Conservation (phyloP, 805 yeast genomes). For the Candida bentonensis region DNA sequence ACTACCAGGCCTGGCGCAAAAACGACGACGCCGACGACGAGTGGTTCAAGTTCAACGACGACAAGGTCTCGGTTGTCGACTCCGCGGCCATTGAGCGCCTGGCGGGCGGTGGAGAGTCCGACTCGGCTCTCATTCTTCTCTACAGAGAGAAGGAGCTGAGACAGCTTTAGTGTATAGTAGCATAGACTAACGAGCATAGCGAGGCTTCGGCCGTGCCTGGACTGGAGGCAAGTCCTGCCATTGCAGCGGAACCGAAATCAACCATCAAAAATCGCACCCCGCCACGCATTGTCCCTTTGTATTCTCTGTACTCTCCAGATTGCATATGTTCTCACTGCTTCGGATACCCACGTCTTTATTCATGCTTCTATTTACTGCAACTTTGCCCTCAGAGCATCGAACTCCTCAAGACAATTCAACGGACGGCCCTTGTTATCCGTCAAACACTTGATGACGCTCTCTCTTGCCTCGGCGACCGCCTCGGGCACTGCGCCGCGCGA, state of each 20-base stretch:
- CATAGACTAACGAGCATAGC: too few species aligned
- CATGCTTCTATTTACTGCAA: too few species aligned
- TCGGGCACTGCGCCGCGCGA: slow-evolving; percentile 16
- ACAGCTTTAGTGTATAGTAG: too few species aligned
- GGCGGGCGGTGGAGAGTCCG: slow-evolving; percentile 97
- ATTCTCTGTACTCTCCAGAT: too few species aligned
- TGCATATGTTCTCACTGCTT: too few species aligned
- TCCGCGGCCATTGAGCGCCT: slow-evolving; percentile 71
- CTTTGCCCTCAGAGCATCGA: slow-evolving; percentile 14
- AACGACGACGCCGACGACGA: slow-evolving; percentile 48
- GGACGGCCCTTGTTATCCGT: slow-evolving; percentile 17
- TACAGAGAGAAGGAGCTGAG: slow-evolving; percentile 32
- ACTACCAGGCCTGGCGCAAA: slow-evolving; percentile 79
- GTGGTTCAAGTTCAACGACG: slow-evolving; percentile 96
- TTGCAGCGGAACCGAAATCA: too few species aligned
- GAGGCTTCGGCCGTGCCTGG: too few species aligned
- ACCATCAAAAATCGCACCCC: too few species aligned
- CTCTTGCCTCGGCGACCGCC: slow-evolving; percentile 17
- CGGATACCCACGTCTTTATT: too few species aligned
- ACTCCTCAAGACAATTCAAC: slow-evolving; percentile 19
- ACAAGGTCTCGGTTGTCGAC: slow-evolving; percentile 63
- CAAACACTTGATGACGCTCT: slow-evolving; percentile 18
- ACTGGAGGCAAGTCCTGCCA: too few species aligned
- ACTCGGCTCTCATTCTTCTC: slow-evolving; percentile 77
- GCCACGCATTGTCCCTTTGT: too few species aligned